Base-by-base conservation (phyloP, 768 basidiomycete genomes). In the Roridomyces roridus region DNA sequence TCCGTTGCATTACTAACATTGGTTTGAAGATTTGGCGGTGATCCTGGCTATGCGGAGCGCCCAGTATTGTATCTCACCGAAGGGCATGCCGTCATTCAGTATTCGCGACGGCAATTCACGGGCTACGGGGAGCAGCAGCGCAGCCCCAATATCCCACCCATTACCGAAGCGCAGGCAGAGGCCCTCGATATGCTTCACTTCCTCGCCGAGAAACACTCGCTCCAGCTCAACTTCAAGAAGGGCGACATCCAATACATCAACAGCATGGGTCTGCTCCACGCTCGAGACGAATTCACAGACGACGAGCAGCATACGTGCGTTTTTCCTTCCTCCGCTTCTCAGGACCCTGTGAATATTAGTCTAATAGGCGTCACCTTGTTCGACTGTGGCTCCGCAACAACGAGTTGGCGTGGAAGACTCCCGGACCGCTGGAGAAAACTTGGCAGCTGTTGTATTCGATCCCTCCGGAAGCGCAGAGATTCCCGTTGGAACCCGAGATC, bases 241-340 rank as follows among this genome's bases (percentile, higher is more conserved):
- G 79, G 79, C 35, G 79, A 80, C 57, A 79, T 80, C 29, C 79
- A 80, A 59, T 80, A 79, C 62, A 79, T 80, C 67, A 80, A 80
- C 59, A 79, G 73, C 54, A 56, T 80, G 59, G 73, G 77, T 0
- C 57, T 80, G 40, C 66, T 80, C 44, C 79, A 80, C 60, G 77
- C 77, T 12, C 59, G 79, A 49, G 79, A 80, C 56, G 77, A 68
- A 9, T 80, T 80, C 59, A 60, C 65, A 29, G 79, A 80, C 59
- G 73, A 74, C 45, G 63, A 66, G n/a, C 69, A 75, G 57, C 72
- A 79, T 47, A 74, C 72, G 79, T 79, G 57, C 58, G 78, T 72
- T 11, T 57, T 56, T 6, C 31, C n/a, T 31, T 24, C 17, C 26
- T 43, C 35, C n/a, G 12, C 26, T 50, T 44, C n/a, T 11, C 43